Evolutionary conservation across 225 moss, liverwort and hornwort species (phyloP), one percentile per base, ranked within the genome.

Genomic region (Ulota crispa): DNA sequence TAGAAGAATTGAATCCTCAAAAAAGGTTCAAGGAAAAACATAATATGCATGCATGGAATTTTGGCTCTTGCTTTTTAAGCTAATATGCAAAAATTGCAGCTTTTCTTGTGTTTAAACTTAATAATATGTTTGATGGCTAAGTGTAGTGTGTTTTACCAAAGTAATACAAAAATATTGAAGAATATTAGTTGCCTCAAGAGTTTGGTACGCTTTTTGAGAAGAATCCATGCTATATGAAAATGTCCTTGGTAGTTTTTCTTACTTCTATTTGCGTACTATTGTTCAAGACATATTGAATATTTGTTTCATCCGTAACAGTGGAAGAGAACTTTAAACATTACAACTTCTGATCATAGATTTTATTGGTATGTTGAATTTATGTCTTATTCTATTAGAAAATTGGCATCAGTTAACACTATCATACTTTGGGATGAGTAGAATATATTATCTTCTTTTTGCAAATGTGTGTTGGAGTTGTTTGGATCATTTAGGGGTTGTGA

Each of bases 141-240:
- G 8, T 89, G 81, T 81, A 95, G 95, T 85, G 92, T 95, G 65
- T 67, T 95, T 3, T 92, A 92, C 77, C 87, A 93, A 32, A 91
- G 85, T 77, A 90, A 92, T 41, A 90, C 92, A 23, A 90, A 87
- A 36, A 82, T 76, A 20, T 60, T 93, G 64, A 84, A 93, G 65
- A 95, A 91, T 63, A 88, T 95, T 30, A 88, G 87, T 68, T 83
- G 78, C 34, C 80, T 93, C 54, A 85, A 92, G 77, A 83, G 55
- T 76, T 84, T 95, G 92, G 95, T 95, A 82, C 53, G 82, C 75
- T 69, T 65, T 70, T 70, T 30, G 36, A 78, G 57, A 41, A 42
- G 52, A 64, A n/a, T 27, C 37, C 36, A 21, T 24, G 4, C 21
- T 60, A 0, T 27, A 92, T 82, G 98, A 91, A 80, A 99, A 89